A percentile compares a stretch with the other conserved stretches of the same genome.
Evolutionary conservation across 257 asterid genomes (phyloP).

Genomic region (Solanum bulbocastanum): DNA sequence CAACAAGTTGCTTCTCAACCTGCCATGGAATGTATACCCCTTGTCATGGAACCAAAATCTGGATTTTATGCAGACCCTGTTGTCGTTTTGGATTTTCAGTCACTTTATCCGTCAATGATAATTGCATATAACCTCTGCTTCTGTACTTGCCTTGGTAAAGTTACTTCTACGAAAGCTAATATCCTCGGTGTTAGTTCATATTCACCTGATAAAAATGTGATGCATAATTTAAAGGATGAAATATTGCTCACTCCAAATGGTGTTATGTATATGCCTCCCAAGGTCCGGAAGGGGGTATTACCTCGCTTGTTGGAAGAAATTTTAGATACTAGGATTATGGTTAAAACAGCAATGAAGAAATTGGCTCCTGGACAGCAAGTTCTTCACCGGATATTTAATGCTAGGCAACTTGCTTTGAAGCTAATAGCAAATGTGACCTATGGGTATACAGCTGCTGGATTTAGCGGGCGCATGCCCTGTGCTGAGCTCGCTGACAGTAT

Average conservation of each 20-base stretch:
- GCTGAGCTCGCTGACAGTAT: slow-evolving; percentile 98
- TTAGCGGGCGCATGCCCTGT: slow-evolving; percentile 99
- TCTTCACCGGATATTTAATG: slow-evolving; percentile 77
- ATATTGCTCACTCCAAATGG: slow-evolving; percentile 81
- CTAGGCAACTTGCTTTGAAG: slow-evolving; percentile 97
- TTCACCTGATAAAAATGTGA: slow-evolving; percentile 39
- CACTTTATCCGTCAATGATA: slow-evolving; percentile 97
- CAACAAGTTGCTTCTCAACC: slow-evolving; percentile 93
- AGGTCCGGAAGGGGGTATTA: slow-evolving; percentile 65
- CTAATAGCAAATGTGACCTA: slow-evolving; percentile 94
- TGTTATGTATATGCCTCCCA: slow-evolving; percentile 76
- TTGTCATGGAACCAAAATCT: slow-evolving; percentile 99
- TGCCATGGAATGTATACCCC: slow-evolving; percentile 96
- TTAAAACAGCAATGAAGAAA: slow-evolving; percentile 90
- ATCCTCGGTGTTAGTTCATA: slow-evolving; percentile 81
- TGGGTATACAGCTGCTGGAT: slow-evolving; percentile 98
- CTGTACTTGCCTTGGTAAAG: slow-evolving; percentile 89
- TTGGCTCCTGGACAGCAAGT: slow-evolving; percentile 61
- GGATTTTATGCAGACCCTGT: slow-evolving; percentile 88
- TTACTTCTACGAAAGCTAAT: slow-evolving; percentile 31
- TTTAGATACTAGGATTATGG: slow-evolving; percentile 88
- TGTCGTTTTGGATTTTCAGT: slow-evolving; percentile 88
- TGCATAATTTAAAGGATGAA: slow-evolving; percentile 41
- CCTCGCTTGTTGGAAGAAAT: slow-evolving; percentile 93
- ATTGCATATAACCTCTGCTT: slow-evolving; percentile 92